These are phyloP conservation scores for Paecilomyces sp. DNA, from an alignment of 2,329 filamentous ascomycete genomes.

Conservation along the genomic window DNA sequence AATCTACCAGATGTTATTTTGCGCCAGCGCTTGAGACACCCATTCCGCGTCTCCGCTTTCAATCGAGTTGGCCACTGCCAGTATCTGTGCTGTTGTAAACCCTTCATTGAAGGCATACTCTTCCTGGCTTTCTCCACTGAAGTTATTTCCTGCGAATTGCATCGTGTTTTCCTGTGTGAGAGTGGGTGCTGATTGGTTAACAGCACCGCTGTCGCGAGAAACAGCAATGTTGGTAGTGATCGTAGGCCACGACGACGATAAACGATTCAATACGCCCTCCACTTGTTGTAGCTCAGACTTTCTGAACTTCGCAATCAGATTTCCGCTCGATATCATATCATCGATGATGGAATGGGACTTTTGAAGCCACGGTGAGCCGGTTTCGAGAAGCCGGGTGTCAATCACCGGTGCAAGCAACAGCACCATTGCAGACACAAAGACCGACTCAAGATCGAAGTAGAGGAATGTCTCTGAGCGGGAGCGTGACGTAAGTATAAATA, in stretches of 20 bases:
- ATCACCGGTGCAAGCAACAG: not conserved
- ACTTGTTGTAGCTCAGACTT: constrained; percentile 32
- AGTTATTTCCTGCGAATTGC: not conserved
- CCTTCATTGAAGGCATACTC: constrained; percentile 33
- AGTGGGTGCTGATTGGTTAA: not conserved
- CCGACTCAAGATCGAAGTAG: not conserved
- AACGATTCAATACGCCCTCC: not conserved
- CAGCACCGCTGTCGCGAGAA: not conserved
- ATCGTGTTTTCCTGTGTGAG: not conserved
- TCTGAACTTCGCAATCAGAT: constrained; percentile 39
- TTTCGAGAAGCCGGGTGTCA: not conserved
- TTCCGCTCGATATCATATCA: constrained; percentile 42
- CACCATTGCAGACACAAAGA: not conserved
- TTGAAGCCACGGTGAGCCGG: not conserved
- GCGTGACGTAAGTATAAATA: not conserved
- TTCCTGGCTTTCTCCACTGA: not conserved
- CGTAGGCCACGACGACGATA: not conserved
- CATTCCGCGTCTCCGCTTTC: constrained; percentile 40
- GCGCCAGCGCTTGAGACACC: constrained; percentile 41
- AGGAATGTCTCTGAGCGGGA: not conserved
- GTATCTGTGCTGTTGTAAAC: constrained; percentile 40
- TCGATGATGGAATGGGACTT: constrained; percentile 37
- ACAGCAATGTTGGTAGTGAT: not conserved
- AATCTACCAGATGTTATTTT: constrained; percentile 36
- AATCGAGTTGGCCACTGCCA: constrained; percentile 44